phyloP scores from a whole-genome alignment of 2,329 filamentous ascomycete species.

The Fusarium penzigii region DNA sequence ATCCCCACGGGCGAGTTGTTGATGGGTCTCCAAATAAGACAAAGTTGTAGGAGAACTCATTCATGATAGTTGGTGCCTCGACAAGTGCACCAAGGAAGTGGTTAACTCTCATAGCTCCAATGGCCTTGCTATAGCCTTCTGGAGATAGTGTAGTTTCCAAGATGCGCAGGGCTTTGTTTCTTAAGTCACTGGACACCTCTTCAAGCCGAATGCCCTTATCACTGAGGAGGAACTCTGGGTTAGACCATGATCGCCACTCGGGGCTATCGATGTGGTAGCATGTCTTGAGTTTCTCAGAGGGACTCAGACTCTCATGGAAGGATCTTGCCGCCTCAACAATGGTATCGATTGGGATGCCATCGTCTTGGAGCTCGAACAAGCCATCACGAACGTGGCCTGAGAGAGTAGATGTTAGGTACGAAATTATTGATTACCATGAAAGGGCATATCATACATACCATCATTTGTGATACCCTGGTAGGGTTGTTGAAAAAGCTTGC shows the following conservation, averaged over 20 bases:
- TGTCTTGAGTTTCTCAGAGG: slow-evolving; percentile 46
- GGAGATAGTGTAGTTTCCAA: slow-evolving; percentile 62
- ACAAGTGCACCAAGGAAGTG: slow-evolving; percentile 73
- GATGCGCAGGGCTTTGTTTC: slow-evolving; percentile 54
- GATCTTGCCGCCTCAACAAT: slow-evolving; percentile 55
- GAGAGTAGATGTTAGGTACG: background rate
- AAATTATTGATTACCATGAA: slow-evolving; percentile 12
- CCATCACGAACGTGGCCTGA: slow-evolving; percentile 51
- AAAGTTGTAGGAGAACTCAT: slow-evolving; percentile 61
- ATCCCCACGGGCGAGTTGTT: too few species aligned
- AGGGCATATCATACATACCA: slow-evolving; percentile 40
- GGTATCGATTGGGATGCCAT: slow-evolving; percentile 58
- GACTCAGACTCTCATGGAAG: slow-evolving; percentile 48
- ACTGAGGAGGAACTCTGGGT: slow-evolving; percentile 72
- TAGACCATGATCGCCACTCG: slow-evolving; percentile 71
- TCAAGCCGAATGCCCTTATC: slow-evolving; percentile 72
- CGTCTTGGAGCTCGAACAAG: slow-evolving; percentile 63
- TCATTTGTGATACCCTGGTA: slow-evolving; percentile 71
- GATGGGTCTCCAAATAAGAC: too few species aligned
- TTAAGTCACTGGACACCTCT: slow-evolving; percentile 47
- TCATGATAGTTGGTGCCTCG: slow-evolving; percentile 62
- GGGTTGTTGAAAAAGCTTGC: slow-evolving; percentile 61
- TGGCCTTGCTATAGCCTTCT: slow-evolving; percentile 71
- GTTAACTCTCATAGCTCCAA: slow-evolving; percentile 72
- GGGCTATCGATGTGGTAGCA: slow-evolving; percentile 66